Base-by-base conservation (phyloP, 371 early-diverging fungal species). In the Sporodiniella umbellata region DNA sequence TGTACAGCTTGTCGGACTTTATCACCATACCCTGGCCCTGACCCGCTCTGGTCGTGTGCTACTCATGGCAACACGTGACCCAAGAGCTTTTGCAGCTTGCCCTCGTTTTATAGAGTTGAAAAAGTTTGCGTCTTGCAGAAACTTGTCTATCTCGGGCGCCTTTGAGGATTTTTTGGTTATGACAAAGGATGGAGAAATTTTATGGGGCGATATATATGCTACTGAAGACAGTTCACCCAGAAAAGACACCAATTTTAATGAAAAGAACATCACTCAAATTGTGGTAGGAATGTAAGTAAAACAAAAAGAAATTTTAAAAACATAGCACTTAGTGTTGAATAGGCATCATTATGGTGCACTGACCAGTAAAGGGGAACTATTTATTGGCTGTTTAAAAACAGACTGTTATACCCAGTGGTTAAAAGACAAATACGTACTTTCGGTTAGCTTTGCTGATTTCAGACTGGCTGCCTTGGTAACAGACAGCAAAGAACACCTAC, bases 321-420 rank as follows among this genome's bases (percentile, higher is more conserved):
- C 10, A 28, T 28, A 28, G 4, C 30, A 7, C 10, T 7, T 28
- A 7, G 10, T 28, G 51, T 33, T 38, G n/a, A 10, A n/a, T 37
- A 72, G 72, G 33, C 68, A 70, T 42, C 75, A 75, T 47, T 53
- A 42, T 26, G 75, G 72, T 22, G 75, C 75, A 25, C 26, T 75
- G 30, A 75, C 75, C 4, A 71, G 53, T 35, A 25, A 62, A 33
- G 75, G 75, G 8, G 28, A 56, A 15, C 19, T 75, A 25, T 48
- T 69, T 15, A 69, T 72, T 10, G 71, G 75, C 70, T 70, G 75
- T 8, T 15, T 45, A 19, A 38, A 28, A 2, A 39, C 10, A 3
- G 53, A 54, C 2, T 40, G 21, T 11, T 3, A 35, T 22, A 57
- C 60, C 3, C 48, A 56, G 23, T 8, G 19, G 0, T 53, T 65